phyloP scores from a whole-genome alignment of 257 asterid genomes.

The Fraxinus quadrangulata region DNA sequence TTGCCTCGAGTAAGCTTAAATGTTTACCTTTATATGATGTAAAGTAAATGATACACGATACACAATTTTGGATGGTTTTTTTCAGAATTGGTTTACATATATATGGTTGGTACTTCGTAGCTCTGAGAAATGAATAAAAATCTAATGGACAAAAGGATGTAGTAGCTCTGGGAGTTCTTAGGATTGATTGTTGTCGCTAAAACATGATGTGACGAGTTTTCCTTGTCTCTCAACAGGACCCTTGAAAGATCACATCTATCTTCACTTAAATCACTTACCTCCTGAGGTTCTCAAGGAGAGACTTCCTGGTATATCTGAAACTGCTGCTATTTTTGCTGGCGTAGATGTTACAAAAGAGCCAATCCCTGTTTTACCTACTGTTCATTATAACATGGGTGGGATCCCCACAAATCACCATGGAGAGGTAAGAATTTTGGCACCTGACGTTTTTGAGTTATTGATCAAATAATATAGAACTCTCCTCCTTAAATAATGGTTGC shows the following conservation, averaged over 20 bases:
- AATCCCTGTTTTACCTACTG: conserved; percentile 96
- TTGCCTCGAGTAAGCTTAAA: not conserved
- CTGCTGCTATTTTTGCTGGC: conserved; percentile 97
- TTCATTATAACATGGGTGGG: conserved; percentile 99
- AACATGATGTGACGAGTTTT: conserved; percentile 7
- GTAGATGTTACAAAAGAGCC: conserved; percentile 98
- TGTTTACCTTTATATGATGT: not conserved
- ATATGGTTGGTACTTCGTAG: not conserved
- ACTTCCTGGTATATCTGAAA: conserved; percentile 98
- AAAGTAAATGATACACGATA: not conserved
- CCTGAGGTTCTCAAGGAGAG: conserved; percentile 98
- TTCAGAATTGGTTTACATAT: not conserved
- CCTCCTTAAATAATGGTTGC: conserved; percentile 23
- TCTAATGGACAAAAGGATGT: not conserved
- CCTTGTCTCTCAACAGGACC: conserved; percentile 58
- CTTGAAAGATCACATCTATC: conserved; percentile 89
- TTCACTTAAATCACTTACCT: conserved; percentile 94
- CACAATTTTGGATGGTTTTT: not conserved
- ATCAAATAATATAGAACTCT: not conserved
- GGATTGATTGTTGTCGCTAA: conserved; percentile 2
- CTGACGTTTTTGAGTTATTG: conserved; percentile 15
- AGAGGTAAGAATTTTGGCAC: conserved; percentile 55
- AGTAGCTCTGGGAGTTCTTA: not conserved
- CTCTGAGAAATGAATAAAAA: not conserved
- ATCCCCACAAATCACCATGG: conserved; percentile 94